A percentile compares a stretch with the other conserved stretches of the same genome.
phyloP scores from a whole-genome alignment of 1,139 yeast species.

The Candida sp. region DNA sequence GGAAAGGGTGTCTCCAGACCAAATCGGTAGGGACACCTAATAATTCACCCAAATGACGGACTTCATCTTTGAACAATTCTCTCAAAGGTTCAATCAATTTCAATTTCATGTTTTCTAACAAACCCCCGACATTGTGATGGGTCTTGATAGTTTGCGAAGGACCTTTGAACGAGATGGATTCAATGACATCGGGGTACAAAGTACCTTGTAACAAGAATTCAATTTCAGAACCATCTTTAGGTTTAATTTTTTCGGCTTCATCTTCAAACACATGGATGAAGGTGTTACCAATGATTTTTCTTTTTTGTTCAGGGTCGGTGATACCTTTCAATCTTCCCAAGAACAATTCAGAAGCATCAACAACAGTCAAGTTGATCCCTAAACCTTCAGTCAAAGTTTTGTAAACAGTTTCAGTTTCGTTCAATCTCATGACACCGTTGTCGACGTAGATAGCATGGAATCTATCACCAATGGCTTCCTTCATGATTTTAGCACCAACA shows the following conservation, averaged over 20 bases:
- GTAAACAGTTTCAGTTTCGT: constrained; percentile 88
- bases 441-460: constrained; percentile 98
- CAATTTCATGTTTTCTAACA: constrained; percentile 96
- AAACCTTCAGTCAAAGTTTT: constrained; percentile 87
- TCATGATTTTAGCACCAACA: constrained; percentile 97
- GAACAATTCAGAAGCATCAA: constrained; percentile 92
- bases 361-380: constrained; percentile 91
- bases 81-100: constrained; percentile 98
- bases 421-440: constrained; percentile 94
- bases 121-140: constrained; percentile 98
- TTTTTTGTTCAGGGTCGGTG: constrained; percentile 98
- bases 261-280: constrained; percentile 96
- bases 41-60: constrained; percentile 90
- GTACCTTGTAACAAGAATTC: constrained; percentile 97
- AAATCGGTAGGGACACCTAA: constrained; percentile 95
- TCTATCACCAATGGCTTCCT: constrained; percentile 97
- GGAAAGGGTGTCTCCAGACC: constrained; percentile 99
- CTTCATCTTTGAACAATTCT: constrained; percentile 98
- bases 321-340: constrained; percentile 85
- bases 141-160: constrained; percentile 99
- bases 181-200: constrained; percentile 97
- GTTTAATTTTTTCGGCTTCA: constrained; percentile 90
- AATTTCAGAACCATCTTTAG: constrained; percentile 85
- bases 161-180: constrained; percentile 98
- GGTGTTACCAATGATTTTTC: constrained; percentile 98